These are phyloP conservation scores for Aspergillus ochraceus DNA, from an alignment of 2,329 filamentous ascomycete species.

Conservation along the genomic window DNA sequence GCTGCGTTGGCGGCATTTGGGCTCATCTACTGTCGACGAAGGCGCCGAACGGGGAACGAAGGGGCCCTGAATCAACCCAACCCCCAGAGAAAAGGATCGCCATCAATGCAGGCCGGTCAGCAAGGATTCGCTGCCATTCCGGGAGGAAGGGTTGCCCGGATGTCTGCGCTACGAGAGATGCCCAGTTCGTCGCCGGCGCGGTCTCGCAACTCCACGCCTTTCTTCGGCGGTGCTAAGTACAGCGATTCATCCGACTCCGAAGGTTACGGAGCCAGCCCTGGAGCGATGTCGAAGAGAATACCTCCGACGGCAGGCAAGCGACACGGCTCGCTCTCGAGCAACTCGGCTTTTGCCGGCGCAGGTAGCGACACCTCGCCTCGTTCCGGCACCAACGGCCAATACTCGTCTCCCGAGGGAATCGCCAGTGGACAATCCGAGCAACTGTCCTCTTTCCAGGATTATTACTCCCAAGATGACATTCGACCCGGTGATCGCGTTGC, in stretches of 20 bases:
- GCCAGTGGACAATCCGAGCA: slow-evolving; percentile 93
- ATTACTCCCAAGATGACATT: slow-evolving; percentile 96
- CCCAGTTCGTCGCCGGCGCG: slow-evolving; percentile 61
- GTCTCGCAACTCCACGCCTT: slow-evolving; percentile 52
- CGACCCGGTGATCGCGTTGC: slow-evolving; percentile 87
- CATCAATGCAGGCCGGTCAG: slow-evolving; percentile 42
- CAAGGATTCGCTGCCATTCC: slow-evolving; percentile 73
- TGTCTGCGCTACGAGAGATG: slow-evolving; percentile 86
- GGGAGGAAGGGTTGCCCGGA: slow-evolving; percentile 86
- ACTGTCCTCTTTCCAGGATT: slow-evolving; percentile 94
- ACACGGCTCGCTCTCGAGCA: slow-evolving; percentile 86
- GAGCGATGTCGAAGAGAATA: slow-evolving; percentile 59
- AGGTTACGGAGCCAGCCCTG: slow-evolving; percentile 69
- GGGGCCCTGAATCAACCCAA: slow-evolving; percentile 90
- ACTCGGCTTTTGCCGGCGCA: slow-evolving; percentile 66
- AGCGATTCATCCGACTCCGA: slow-evolving; percentile 61
- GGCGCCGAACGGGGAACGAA: slow-evolving; percentile 62
- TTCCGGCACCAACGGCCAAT: slow-evolving; percentile 64
- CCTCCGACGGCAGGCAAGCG: slow-evolving; percentile 59
- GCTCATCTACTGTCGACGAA: slow-evolving; percentile 60
- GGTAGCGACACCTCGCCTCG: slow-evolving; percentile 72
- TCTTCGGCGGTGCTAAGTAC: slow-evolving; percentile 50
- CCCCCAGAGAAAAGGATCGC: slow-evolving; percentile 53
- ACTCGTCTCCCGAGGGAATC: slow-evolving; percentile 81
- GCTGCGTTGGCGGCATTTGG: slow-evolving; percentile 60